phyloP scores from a whole-genome alignment of 495 filamentous ascomycete species.

The Podospora pseudocomata region DNA sequence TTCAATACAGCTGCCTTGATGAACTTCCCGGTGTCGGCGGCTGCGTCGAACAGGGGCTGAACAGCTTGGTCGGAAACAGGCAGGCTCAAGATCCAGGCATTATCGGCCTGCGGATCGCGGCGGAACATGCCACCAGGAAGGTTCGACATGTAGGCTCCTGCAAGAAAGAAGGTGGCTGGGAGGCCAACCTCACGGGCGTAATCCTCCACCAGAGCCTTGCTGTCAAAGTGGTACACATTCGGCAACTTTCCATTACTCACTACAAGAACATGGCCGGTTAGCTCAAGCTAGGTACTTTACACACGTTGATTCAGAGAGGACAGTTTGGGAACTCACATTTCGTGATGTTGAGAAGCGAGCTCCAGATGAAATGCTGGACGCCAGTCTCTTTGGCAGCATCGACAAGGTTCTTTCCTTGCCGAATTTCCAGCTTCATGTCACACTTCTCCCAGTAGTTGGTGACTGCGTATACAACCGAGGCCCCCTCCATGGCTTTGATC shows the following conservation, averaged over 20 bases:
- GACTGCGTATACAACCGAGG: conserved; percentile 48
- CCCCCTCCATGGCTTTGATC: conserved; percentile 41
- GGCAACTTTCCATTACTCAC: conserved; percentile 44
- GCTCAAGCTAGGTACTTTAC: too few species aligned
- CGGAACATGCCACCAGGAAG: conserved; percentile 31
- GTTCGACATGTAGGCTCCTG: conserved; percentile 60
- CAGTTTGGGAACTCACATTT: conserved; percentile 26
- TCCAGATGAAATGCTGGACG: conserved; percentile 50
- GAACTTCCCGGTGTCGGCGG: conserved; percentile 56
- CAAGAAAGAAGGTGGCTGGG: conserved; percentile 52
- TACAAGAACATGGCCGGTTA: conserved; percentile 13
- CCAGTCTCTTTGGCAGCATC: conserved; percentile 47
- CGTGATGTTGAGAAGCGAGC: conserved; percentile 33
- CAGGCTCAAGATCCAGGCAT: conserved; percentile 41
- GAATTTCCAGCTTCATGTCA: conserved; percentile 39
- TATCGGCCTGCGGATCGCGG: conserved; percentile 28
- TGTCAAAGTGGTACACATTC: conserved; percentile 60
- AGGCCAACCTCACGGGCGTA: conserved; percentile 51
- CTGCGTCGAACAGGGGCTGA: conserved; percentile 51
- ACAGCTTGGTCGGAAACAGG: conserved; percentile 39
- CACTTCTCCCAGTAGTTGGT: conserved; percentile 40
- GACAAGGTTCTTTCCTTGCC: conserved; percentile 45
- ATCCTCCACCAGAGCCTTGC: conserved; percentile 56
- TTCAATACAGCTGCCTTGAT: conserved; percentile 49
- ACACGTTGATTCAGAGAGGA: too few species aligned